These are phyloP conservation scores for Exsudoporus frostii DNA, from an alignment of 768 basidiomycete species.

Conservation along the genomic window DNA sequence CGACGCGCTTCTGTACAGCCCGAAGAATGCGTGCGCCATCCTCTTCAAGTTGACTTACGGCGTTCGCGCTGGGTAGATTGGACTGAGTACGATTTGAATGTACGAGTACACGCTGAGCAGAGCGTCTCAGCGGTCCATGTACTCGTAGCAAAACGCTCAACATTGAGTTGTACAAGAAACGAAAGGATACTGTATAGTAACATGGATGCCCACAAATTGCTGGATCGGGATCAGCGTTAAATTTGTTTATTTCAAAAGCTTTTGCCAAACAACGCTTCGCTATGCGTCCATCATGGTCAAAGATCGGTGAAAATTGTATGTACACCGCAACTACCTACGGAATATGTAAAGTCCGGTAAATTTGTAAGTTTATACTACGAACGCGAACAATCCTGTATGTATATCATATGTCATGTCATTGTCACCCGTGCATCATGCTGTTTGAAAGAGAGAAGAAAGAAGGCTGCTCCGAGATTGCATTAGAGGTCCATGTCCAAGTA, in stretches of 20 bases:
- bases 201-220: background rate
- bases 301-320: background rate
- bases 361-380: background rate
- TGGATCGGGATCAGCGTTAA: constrained; percentile 7
- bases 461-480: background rate
- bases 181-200: constrained; percentile 23
- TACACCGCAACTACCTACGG: background rate
- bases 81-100: constrained; percentile 9
- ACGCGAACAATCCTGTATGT: background rate
- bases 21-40: constrained; percentile 52
- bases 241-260: too few species aligned
- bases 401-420: background rate
- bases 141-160: constrained; percentile 5
- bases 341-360: background rate
- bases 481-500: background rate
- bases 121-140: constrained; percentile 15
- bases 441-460: too few species aligned
- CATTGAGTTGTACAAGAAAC: constrained; percentile 8
- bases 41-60: constrained; percentile 31
- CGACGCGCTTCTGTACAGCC: constrained; percentile 51
- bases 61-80: constrained; percentile 8
- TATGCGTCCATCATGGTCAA: background rate
- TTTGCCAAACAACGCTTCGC: too few species aligned
- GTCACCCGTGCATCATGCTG: background rate
- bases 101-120: constrained; percentile 8